These are phyloP conservation scores for Bjerkandera adusta DNA, from an alignment of 1,284 basidiomycete species.

Conservation along the genomic window DNA sequence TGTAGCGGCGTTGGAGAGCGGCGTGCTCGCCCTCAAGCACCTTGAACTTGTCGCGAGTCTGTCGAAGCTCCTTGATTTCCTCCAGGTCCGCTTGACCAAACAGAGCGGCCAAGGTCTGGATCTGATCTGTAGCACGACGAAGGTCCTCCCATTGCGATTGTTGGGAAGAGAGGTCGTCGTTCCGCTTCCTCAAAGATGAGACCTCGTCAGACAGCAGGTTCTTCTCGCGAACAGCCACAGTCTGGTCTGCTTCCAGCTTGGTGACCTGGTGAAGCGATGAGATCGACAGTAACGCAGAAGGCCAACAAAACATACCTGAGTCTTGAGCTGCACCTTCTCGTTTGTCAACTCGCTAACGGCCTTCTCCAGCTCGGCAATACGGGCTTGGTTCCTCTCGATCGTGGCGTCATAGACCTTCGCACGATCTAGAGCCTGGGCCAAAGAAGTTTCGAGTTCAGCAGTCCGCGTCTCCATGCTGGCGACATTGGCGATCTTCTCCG, in stretches of 20 bases:
- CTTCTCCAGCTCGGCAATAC: constrained; percentile 61
- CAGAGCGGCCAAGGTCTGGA: constrained; percentile 59
- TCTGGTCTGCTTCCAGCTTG: constrained; percentile 55
- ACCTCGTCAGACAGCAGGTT: constrained; percentile 52
- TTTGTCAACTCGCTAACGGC: constrained; percentile 45
- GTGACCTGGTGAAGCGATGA: constrained; percentile 44
- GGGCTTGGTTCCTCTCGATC: constrained; percentile 54
- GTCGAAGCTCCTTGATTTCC: constrained; percentile 67
- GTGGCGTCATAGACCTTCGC: constrained; percentile 69
- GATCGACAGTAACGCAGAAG: not conserved
- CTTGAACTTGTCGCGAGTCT: constrained; percentile 61
- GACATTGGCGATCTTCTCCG: constrained; percentile 45
- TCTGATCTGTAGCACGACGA: constrained; percentile 62
- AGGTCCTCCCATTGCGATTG: constrained; percentile 72
- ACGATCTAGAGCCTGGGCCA: constrained; percentile 64
- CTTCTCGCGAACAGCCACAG: constrained; percentile 57
- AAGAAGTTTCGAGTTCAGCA: constrained; percentile 62
- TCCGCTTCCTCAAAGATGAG: constrained; percentile 51
- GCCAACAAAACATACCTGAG: constrained; percentile 47
- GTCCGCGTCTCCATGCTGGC: constrained; percentile 52
- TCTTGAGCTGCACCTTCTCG: constrained; percentile 55
- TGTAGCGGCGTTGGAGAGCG: constrained; percentile 65
- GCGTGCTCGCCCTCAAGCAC: constrained; percentile 65
- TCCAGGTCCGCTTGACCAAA: constrained; percentile 65
- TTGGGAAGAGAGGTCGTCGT: constrained; percentile 56